A percentile compares a stretch with the other conserved stretches of the same genome.
Conservation (phyloP, 257 asterid genomes). For the Solanum dulcamara region DNA sequence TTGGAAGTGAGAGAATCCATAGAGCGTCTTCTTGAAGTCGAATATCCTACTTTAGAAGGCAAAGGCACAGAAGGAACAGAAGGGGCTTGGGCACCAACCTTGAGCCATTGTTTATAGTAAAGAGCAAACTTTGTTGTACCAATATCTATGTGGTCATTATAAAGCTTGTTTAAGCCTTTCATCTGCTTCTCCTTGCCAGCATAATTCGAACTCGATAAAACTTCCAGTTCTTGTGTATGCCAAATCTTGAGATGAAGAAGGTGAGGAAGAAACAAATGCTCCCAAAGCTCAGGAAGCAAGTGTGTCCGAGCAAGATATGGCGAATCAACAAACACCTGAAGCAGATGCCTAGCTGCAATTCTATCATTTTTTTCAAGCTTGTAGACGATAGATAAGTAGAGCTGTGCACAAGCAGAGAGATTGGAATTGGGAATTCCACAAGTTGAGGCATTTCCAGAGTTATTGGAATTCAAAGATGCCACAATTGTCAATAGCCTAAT, state of each 20-base stretch:
- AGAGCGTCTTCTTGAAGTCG: slow-evolving; percentile 42
- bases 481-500: slow-evolving; percentile 33
- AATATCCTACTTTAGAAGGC: slow-evolving; percentile 28
- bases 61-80: slow-evolving; percentile 53
- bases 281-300: slow-evolving; percentile 71
- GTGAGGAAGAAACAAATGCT: slow-evolving; percentile 74
- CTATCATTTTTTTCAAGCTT: slow-evolving; percentile 41
- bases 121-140: slow-evolving; percentile 56
- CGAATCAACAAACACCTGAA: slow-evolving; percentile 47
- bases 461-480: slow-evolving; percentile 25
- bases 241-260: slow-evolving; percentile 84
- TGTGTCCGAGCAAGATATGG: slow-evolving; percentile 61
- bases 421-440: slow-evolving; percentile 18
- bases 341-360: slow-evolving; percentile 47
- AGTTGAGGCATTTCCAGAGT: slow-evolving; percentile 4
- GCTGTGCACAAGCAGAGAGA: slow-evolving; percentile 57
- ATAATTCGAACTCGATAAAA: slow-evolving; percentile 14
- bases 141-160: slow-evolving; percentile 44
- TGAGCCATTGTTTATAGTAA: slow-evolving; percentile 72
- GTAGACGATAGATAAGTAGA: slow-evolving; percentile 58
- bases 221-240: slow-evolving; percentile 46
- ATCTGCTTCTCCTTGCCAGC: slow-evolving; percentile 24
- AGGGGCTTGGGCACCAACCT: slow-evolving; percentile 57
- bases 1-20: slow-evolving; percentile 32
- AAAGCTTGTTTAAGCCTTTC: slow-evolving; percentile 33